Evolutionary conservation across 2,329 filamentous ascomycete genomes (phyloP).

Genomic region (Aspergillus aculeatinus): DNA sequence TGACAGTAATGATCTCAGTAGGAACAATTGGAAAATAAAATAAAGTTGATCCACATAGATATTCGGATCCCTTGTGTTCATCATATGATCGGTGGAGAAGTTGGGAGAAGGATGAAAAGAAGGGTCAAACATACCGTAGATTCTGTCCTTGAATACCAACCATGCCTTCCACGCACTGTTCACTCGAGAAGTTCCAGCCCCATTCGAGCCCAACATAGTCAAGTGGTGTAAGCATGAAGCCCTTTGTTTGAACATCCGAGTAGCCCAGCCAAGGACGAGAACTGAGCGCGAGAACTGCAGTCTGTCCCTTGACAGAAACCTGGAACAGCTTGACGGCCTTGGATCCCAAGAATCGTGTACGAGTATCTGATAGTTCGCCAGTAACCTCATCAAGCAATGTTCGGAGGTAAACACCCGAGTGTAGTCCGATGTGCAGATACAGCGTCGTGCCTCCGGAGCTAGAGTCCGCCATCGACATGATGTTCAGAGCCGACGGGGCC

Average conservation of each 20-base stretch:
- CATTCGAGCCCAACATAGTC: slow-evolving; percentile 87
- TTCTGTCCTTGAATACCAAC: slow-evolving; percentile 90
- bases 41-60: slow-evolving; percentile 47
- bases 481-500: slow-evolving; percentile 80
- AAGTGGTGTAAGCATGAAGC: slow-evolving; percentile 88
- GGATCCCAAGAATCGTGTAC: slow-evolving; percentile 89
- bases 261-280: slow-evolving; percentile 97
- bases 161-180: slow-evolving; percentile 90
- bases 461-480: slow-evolving; percentile 95
- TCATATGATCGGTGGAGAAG: slow-evolving; percentile 41
- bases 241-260: slow-evolving; percentile 79
- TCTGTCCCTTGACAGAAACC: slow-evolving; percentile 81
- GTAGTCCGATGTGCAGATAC: slow-evolving; percentile 92
- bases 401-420: slow-evolving; percentile 92
- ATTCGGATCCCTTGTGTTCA: slow-evolving; percentile 42
- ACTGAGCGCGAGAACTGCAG: slow-evolving; percentile 84
- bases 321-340: slow-evolving; percentile 87
- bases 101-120: slow-evolving; percentile 15
- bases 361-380: slow-evolving; percentile 90
- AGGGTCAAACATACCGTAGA: slow-evolving; percentile 63
- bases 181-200: slow-evolving; percentile 94
- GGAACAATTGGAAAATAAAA: slow-evolving; percentile 83
- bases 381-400: slow-evolving; percentile 94
- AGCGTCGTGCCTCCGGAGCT: slow-evolving; percentile 83
- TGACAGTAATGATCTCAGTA: slow-evolving; percentile 64